Base-by-base conservation (phyloP, 257 asterid species). In the Nemophila menziesii region DNA sequence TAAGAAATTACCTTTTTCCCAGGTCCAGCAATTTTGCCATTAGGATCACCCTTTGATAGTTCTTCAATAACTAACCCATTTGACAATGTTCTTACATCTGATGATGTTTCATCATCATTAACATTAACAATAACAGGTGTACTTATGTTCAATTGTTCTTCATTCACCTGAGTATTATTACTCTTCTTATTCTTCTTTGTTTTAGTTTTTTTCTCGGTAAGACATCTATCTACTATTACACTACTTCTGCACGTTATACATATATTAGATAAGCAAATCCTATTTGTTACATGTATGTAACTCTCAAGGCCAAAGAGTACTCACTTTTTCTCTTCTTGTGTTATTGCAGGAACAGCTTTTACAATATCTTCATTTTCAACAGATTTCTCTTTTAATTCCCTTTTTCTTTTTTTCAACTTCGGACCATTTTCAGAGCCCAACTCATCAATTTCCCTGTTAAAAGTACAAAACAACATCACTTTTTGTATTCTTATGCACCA, bases 61-160 rank as follows among this genome's bases (percentile, higher is more conserved):
- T 78, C 89, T 69, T 80, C 89, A 69, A 87, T 75, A 23, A 61
- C 60, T 74, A 83, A 63, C 37, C 93, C 97, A 62, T 69, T 83
- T 24, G 83, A 71, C 36, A 87, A 77, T 50, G 82, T 73, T 68
- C 57, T 70, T 49, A 18, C 54, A 17, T 55, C 38, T 52, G 42
- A 43, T 48, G 73, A 49, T 19, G 3, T 51, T 5, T 43, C 57
- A 39, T 62, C 33, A 39, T 16, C 16, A 46, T 45, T 44, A 24
- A 11, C 43, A 59, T 40, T 53, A n/a, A 8, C 9, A 51, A 42
- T 20, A 47, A 52, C 42, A n/a, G n/a, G 33, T 56, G 18, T 18
- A 51, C 38, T 54, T 18, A 37, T 37, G 46, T 57, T 49, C 19
- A 20, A 27, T 49, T 38, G 39, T 23, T 44, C 57, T 22, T 52